Conservation (phyloP, 169 alveolate genomes). For the Plasmodium falciparum region DNA sequence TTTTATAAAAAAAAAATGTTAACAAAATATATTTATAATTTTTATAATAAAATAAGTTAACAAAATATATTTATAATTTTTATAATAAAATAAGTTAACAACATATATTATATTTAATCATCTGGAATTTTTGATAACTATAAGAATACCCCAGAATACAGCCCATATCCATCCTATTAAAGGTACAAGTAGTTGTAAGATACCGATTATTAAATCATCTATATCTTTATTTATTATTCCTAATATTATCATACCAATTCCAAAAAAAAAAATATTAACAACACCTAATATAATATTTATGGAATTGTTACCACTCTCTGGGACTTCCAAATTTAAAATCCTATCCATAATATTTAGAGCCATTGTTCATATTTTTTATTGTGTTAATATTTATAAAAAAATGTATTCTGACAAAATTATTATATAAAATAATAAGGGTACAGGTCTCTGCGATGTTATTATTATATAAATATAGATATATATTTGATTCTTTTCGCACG, state of each 20-base stretch:
- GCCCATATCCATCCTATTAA: constrained; percentile 91
- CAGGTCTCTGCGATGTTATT: too few species aligned
- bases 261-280: constrained; percentile 84
- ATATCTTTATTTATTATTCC: constrained; percentile 85
- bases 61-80: too few species aligned
- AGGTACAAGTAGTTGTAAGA: constrained; percentile 84
- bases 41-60: too few species aligned
- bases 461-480: too few species aligned
- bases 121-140: constrained; percentile 76
- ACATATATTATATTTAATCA: neutral
- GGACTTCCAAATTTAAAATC: constrained; percentile 53
- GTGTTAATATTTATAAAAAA: too few species aligned
- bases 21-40: too few species aligned
- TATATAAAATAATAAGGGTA: too few species aligned
- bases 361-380: constrained; percentile 10
- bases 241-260: constrained; percentile 85
- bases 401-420: too few species aligned
- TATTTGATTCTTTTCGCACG: too few species aligned
- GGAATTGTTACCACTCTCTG: constrained; percentile 76
- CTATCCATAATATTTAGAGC: constrained; percentile 33
- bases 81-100: too few species aligned
- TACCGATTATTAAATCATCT: constrained; percentile 87
- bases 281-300: constrained; percentile 78
- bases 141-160: constrained; percentile 87
- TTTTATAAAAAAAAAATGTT: too few species aligned